Conservation (phyloP, 1,284 basidiomycete species). For the Leucocoprinus gongylophorus region DNA sequence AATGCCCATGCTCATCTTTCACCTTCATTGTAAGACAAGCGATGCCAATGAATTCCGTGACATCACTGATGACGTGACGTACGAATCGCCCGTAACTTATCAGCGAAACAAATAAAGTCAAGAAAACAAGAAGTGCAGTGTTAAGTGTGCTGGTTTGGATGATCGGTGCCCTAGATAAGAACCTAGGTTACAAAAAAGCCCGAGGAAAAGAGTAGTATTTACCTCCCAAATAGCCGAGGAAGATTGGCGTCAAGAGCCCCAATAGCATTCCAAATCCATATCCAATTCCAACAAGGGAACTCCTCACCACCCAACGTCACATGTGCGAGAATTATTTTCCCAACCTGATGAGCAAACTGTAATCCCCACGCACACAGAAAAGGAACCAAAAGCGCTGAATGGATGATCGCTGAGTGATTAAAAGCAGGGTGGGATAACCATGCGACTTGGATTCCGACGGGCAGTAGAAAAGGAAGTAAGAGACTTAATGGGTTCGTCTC, state of each 20-base stretch:
- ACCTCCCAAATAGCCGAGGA: constrained; percentile 61
- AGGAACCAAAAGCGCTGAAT: constrained; percentile 71
- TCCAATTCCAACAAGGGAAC: constrained; percentile 85
- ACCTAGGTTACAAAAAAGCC: neutral
- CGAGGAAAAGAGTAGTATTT: constrained; percentile 12
- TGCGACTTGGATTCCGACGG: constrained; percentile 62
- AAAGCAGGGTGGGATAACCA: constrained; percentile 76
- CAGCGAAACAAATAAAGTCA: constrained; percentile 61
- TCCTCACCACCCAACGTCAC: constrained; percentile 61
- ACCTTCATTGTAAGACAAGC: constrained; percentile 87
- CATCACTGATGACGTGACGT: constrained; percentile 75
- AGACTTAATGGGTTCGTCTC: constrained; percentile 58
- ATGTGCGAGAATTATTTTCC: constrained; percentile 90
- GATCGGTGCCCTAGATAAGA: constrained; percentile 46
- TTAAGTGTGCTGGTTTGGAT: constrained; percentile 58
- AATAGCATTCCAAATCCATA: constrained; percentile 78
- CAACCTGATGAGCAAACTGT: constrained; percentile 82
- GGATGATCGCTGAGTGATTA: constrained; percentile 47
- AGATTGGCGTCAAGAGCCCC: constrained; percentile 82
- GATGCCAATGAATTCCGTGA: constrained; percentile 82
- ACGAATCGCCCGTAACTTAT: constrained; percentile 76
- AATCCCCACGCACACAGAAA: constrained; percentile 89
- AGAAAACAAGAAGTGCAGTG: constrained; percentile 62
- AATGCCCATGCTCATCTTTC: constrained; percentile 49
- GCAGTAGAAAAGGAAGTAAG: constrained; percentile 74